Evolutionary conservation across 2,329 filamentous ascomycete species (phyloP).

Genomic region (Alternaria ethzedia): DNA sequence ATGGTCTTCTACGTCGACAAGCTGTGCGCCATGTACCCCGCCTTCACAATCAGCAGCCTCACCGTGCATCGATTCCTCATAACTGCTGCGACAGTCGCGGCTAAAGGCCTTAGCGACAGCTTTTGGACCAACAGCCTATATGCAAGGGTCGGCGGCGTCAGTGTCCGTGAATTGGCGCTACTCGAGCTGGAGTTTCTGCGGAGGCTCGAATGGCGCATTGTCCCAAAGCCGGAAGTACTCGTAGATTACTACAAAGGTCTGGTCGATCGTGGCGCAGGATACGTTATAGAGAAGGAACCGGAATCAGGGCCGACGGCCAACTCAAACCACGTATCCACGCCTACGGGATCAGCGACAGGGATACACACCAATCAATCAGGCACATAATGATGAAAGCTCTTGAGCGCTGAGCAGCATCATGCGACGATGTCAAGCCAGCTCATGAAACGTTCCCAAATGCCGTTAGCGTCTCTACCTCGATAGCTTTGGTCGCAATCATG

Average conservation of each 20-base stretch:
- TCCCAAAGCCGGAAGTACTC: constrained; percentile 90
- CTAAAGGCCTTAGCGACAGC: constrained; percentile 92
- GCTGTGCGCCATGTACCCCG: constrained; percentile 86
- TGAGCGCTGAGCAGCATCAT: constrained; percentile 7
- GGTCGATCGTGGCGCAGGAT: constrained; percentile 70
- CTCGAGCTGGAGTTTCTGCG: constrained; percentile 93
- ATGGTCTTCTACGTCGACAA: constrained; percentile 99
- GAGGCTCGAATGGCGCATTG: constrained; percentile 93
- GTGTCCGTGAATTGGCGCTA: constrained; percentile 84
- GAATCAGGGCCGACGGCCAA: constrained; percentile 18
- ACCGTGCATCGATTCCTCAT: constrained; percentile 98
- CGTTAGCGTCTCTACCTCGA: not conserved
- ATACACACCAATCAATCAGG: constrained; percentile 29
- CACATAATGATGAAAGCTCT: constrained; percentile 13
- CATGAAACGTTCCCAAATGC: not conserved
- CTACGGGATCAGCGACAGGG: constrained; percentile 29
- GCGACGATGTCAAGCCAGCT: not conserved
- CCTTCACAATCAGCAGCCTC: constrained; percentile 94
- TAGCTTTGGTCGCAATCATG: not conserved
- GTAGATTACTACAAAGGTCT: constrained; percentile 92
- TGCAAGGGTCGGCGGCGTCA: constrained; percentile 90
- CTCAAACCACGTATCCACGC: constrained; percentile 12
- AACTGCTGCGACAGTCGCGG: constrained; percentile 91
- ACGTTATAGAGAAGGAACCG: constrained; percentile 54
- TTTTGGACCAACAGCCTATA: constrained; percentile 99